Evolutionary conservation across 73 alveolate species (phyloP).

Genomic region (Urostyla sp.): DNA sequence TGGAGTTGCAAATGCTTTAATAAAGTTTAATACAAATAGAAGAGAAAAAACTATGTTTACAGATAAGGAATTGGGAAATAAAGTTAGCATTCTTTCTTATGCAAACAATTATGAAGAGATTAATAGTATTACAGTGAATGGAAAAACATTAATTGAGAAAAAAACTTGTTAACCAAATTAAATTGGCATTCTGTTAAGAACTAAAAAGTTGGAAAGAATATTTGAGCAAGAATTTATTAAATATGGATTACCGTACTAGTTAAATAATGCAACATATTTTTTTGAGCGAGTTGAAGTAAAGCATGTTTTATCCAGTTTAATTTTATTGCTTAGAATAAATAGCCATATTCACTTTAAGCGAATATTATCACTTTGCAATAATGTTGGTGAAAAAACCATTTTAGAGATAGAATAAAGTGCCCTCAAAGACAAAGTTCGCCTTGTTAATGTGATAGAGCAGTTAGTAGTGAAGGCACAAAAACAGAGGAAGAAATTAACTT

Average conservation of each 20-base stretch:
- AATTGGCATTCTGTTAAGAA: slow-evolving; percentile 73
- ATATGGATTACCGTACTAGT: slow-evolving; percentile 59
- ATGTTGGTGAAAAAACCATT: too few species aligned
- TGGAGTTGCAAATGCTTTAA: slow-evolving; percentile 59
- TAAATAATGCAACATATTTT: too few species aligned
- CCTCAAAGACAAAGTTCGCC: too few species aligned
- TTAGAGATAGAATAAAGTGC: too few species aligned
- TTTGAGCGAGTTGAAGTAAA: too few species aligned
- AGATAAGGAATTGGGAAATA: not conserved
- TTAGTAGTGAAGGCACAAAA: too few species aligned
- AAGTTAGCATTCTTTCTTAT: not conserved
- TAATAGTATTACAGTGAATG: slow-evolving; percentile 25
- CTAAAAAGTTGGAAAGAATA: slow-evolving; percentile 30
- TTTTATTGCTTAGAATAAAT: too few species aligned
- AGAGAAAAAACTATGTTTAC: slow-evolving; percentile 35
- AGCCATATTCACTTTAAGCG: too few species aligned
- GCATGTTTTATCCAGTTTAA: too few species aligned
- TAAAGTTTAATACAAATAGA: slow-evolving; percentile 53
- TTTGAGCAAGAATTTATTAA: slow-evolving; percentile 54
- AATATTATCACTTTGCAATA: too few species aligned
- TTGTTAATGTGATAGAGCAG: too few species aligned
- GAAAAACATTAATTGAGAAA: slow-evolving; percentile 30
- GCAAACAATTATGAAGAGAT: slow-evolving; percentile 38
- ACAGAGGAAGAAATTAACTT: too few species aligned
- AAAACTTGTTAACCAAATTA: slow-evolving; percentile 60